Percentiles rank a stretch among this genome's conserved stretches.
Evolutionary conservation across 2,329 filamentous ascomycete genomes (phyloP).

Genomic region (Fusarium ramigenum): DNA sequence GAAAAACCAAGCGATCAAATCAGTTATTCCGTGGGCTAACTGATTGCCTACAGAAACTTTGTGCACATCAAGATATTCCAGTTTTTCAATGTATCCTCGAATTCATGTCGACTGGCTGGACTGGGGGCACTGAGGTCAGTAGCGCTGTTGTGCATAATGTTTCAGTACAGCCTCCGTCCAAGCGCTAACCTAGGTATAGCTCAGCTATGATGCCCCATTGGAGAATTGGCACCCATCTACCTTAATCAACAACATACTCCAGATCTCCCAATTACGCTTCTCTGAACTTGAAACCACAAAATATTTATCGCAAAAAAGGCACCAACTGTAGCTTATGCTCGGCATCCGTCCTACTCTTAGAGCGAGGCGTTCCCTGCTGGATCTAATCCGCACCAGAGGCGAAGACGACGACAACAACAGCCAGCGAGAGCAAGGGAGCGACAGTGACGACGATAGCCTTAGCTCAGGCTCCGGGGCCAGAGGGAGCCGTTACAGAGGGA

Average conservation of each 20-base stretch:
- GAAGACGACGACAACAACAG: slow-evolving; percentile 37
- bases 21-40: background rate
- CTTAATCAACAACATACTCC: slow-evolving; percentile 15
- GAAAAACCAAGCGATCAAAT: background rate
- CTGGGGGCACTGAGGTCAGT: background rate
- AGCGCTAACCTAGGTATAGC: slow-evolving; percentile 9
- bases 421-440: slow-evolving; percentile 16
- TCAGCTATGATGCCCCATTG: slow-evolving; percentile 11
- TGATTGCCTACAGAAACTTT: background rate
- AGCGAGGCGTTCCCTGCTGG: slow-evolving; percentile 64
- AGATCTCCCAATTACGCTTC: background rate
- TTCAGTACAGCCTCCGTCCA: slow-evolving; percentile 8
- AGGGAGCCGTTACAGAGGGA: slow-evolving; percentile 24
- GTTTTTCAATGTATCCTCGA: background rate
- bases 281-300: slow-evolving; percentile 14
- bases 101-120: background rate
- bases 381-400: slow-evolving; percentile 55
- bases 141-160: background rate
- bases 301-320: slow-evolving; percentile 20
- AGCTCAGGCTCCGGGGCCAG: slow-evolving; percentile 6
- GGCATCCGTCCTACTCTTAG: slow-evolving; percentile 60
- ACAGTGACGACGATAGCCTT: slow-evolving; percentile 7
- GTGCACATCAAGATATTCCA: background rate
- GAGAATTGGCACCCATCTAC: slow-evolving; percentile 14
- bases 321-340: slow-evolving; percentile 53